Evolutionary conservation across 2,329 filamentous ascomycete genomes (phyloP), one percentile per base, ranked within the genome.

Genomic region (Trichoderma semiorbis): DNA sequence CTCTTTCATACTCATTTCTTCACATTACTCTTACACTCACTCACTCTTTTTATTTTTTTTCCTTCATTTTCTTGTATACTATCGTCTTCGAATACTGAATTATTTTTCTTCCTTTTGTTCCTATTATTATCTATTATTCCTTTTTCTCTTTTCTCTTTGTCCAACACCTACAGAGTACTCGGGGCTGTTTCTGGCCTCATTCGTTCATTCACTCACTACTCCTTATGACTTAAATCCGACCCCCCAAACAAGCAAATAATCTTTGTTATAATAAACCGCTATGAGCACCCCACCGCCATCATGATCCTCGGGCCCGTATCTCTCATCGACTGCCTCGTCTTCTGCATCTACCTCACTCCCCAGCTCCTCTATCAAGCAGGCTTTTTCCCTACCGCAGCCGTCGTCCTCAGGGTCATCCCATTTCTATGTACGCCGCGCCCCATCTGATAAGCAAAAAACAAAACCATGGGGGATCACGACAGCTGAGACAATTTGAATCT

Each of bases 261-360:
- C 10, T 11, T 50, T 50, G n/a, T 24, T 12, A 50, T 58, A 60
- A n/a, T 50, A 63, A 47, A 30, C 32, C 57, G 70, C 66, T 47
- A 72, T 73, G 66, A 62, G 39, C 53, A 43, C 34, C 64, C 11
- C 47, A 69, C 69, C 61, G 21, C 26, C 75, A 82, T 72, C 74
- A 94, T 95, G 92, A 91, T 94, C 72, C 84, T 96, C 55, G 88
- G 88, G 43, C 90, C 91, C 71, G 88, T 96, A 58, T 93, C 91
- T 7, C 91, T 92, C 80, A 79, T 94, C 32, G 93, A 96, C 83
- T 94, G 92, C 82, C 71, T 91, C 34, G 88, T 90, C 72, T 96
- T 95, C 78, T 86, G 92, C 63, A 66, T 91, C 55, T 91, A 93
- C 76, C 86, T 95, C 16, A 83, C 89, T 4, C 92, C 92, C 3